Conservation (phyloP, 2,329 filamentous ascomycete genomes). For the Fusarium xyrophilum region DNA sequence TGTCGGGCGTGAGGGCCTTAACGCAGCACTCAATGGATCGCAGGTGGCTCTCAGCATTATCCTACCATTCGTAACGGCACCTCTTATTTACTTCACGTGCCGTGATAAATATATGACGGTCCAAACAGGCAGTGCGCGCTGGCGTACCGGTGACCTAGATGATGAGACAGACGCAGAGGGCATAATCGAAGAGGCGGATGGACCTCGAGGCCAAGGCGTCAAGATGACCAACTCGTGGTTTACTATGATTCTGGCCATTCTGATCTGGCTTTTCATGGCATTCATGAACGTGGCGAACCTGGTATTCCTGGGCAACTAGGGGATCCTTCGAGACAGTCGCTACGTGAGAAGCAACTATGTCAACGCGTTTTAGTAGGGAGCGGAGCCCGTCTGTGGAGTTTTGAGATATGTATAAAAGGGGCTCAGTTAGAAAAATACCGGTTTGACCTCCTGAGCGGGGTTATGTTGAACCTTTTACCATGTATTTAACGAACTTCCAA, state of each 20-base stretch:
- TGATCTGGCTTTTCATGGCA: not conserved
- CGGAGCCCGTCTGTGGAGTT: not conserved
- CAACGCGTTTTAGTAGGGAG: not conserved
- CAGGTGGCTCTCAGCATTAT: not conserved
- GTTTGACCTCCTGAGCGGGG: rapidly evolving
- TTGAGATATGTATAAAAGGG: not conserved
- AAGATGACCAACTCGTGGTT: not conserved
- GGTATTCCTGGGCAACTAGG: not conserved
- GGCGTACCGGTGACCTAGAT: not conserved
- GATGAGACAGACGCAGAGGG: not conserved
- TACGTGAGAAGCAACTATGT: not conserved
- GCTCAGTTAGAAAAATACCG: not conserved
- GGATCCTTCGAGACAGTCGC: not conserved
- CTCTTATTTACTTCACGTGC: not conserved
- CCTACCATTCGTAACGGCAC: not conserved
- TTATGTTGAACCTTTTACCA: not conserved
- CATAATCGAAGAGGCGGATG: not conserved
- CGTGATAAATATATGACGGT: not conserved
- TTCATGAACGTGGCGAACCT: not conserved
- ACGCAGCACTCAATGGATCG: not conserved
- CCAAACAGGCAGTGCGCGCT: not conserved
- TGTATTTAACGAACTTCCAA: not conserved
- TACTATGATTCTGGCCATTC: not conserved
- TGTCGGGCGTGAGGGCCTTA: not conserved
- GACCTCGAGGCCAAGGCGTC: not conserved